Conservation (phyloP, 139 green algal genomes). For the Mychonastes homosphaera region DNA sequence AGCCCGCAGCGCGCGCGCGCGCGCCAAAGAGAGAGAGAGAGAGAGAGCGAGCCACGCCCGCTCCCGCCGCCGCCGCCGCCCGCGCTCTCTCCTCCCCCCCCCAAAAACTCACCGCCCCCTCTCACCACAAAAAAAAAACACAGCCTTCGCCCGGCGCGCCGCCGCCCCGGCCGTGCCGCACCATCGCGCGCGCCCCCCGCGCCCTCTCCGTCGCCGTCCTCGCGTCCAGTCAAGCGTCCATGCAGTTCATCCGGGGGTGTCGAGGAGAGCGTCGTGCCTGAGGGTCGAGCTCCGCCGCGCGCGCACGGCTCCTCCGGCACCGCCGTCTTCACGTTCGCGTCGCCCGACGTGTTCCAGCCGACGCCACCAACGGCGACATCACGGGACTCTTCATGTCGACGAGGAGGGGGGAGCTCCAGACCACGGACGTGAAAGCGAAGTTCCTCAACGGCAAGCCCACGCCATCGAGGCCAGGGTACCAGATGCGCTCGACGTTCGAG, state of each 20-base stretch:
- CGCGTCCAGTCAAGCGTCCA: slow-evolving; percentile 22
- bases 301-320: slow-evolving; percentile 66
- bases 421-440: slow-evolving; percentile 93
- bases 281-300: slow-evolving; percentile 79
- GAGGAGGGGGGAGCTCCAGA: slow-evolving; percentile 77
- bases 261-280: slow-evolving; percentile 76
- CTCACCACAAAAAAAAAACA: too few relatives aligned
- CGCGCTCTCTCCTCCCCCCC: too few relatives aligned
- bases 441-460: slow-evolving; percentile 94
- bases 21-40: too few relatives aligned
- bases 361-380: slow-evolving; percentile 44
- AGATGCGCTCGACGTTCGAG: slow-evolving; percentile 65
- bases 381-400: slow-evolving; percentile 88
- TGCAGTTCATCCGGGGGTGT: slow-evolving; percentile 91
- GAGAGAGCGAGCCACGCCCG: too few relatives aligned
- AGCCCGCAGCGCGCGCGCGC: too few relatives aligned
- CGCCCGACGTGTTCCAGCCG: slow-evolving; percentile 86
- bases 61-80: too few relatives aligned
- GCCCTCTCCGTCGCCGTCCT: too few relatives aligned
- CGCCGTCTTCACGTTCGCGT: slow-evolving; percentile 83
- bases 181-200: too few relatives aligned
- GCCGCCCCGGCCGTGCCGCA: too few relatives aligned
- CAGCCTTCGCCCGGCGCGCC: too few relatives aligned
- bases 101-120: too few relatives aligned
- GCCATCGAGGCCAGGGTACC: slow-evolving; percentile 64